Evolutionary conservation across 2,329 filamentous ascomycete species (phyloP).

Genomic region (Blastomyces emzantsi): DNA sequence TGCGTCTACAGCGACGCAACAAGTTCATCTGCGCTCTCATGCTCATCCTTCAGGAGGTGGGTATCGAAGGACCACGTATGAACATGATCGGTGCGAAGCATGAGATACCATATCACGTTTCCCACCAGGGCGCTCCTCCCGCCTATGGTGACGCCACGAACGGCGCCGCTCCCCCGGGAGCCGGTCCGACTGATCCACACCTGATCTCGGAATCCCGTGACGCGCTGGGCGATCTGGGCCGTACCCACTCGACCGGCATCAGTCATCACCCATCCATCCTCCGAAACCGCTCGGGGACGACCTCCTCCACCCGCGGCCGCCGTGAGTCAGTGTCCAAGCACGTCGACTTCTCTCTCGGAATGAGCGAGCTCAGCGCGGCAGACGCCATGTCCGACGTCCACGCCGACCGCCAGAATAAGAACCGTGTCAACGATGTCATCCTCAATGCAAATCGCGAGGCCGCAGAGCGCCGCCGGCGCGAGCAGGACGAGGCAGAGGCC

Average conservation of each 20-base stretch:
- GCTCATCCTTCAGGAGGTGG: slow-evolving; percentile 70
- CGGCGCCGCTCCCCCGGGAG: slow-evolving; percentile 27
- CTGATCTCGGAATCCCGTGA: slow-evolving; percentile 26
- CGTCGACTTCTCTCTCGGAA: slow-evolving; percentile 63
- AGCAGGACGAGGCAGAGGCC: slow-evolving; percentile 23
- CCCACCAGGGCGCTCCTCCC: slow-evolving; percentile 42
- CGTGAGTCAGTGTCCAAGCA: slow-evolving; percentile 54
- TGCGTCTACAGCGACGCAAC: slow-evolving; percentile 83
- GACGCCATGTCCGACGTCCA: slow-evolving; percentile 58
- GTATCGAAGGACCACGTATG: slow-evolving; percentile 74
- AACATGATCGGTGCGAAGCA: slow-evolving; percentile 60
- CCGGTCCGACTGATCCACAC: slow-evolving; percentile 24
- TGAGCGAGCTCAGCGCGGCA: slow-evolving; percentile 49
- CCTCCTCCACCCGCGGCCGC: slow-evolving; percentile 39
- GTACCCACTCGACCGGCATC: slow-evolving; percentile 32
- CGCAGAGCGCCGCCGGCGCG: slow-evolving; percentile 31
- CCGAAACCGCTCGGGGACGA: slow-evolving; percentile 35
- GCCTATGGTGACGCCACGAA: slow-evolving; percentile 37
- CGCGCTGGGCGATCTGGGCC: slow-evolving; percentile 25
- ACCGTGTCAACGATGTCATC: slow-evolving; percentile 34
- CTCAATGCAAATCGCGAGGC: slow-evolving; percentile 33
- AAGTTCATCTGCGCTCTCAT: slow-evolving; percentile 91
- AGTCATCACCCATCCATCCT: slow-evolving; percentile 46
- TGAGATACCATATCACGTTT: slow-evolving; percentile 58
- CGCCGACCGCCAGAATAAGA: slow-evolving; percentile 42